These are phyloP conservation scores for Hortiboletus rubellus DNA, from an alignment of 1,284 basidiomycete genomes.

Conservation along the genomic window DNA sequence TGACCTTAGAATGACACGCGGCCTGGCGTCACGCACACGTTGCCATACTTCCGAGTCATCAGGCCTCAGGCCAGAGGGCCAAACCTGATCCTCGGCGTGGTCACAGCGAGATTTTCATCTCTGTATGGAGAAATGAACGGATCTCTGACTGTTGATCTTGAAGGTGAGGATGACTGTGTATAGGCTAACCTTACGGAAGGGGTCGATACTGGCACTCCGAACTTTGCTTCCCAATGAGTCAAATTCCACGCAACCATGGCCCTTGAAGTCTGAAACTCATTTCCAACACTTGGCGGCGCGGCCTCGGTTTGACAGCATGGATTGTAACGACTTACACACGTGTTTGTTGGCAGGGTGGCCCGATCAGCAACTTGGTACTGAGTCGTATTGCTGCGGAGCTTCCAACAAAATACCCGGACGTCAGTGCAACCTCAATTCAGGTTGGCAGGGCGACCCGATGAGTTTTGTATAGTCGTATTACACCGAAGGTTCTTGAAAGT, in stretches of 20 bases:
- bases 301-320: too few species aligned
- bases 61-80: conserved; percentile 3
- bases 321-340: too few species aligned
- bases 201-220: too few species aligned
- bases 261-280: too few species aligned
- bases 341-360: conserved; percentile 10
- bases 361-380: neutral
- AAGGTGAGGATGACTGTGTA: conserved; percentile 24
- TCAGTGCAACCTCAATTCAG: too few species aligned
- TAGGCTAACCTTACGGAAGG: too few species aligned
- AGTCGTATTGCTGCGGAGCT: neutral
- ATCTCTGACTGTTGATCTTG: conserved; percentile 35
- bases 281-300: neutral
- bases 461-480: too few species aligned
- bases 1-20: conserved; percentile 20
- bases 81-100: conserved; percentile 38
- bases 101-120: conserved; percentile 34
- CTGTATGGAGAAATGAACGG: conserved; percentile 35
- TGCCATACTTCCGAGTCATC: conserved; percentile 17
- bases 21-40: conserved; percentile 28
- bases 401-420: too few species aligned
- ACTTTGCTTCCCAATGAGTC: too few species aligned
- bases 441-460: too few species aligned
- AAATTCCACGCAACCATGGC: too few species aligned
- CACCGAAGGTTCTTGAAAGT: neutral